Evolutionary conservation across 306 rosid species (phyloP), one percentile per base, ranked within the genome.

Genomic region (Cicer chorassanicum): DNA sequence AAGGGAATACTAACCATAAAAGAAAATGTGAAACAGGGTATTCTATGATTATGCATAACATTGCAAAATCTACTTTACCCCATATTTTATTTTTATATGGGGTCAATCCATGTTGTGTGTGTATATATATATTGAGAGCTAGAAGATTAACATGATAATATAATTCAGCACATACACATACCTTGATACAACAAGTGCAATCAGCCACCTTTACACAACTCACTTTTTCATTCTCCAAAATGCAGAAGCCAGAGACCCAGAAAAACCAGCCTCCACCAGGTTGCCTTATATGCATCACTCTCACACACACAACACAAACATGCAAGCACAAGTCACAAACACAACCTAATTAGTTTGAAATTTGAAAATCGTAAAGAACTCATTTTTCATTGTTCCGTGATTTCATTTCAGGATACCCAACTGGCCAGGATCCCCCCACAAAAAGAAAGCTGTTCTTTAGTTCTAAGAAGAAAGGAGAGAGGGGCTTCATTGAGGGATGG

Each of bases 401-500:
- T 88, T 82, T 71, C 84, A 54, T 88, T 82, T 71, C 84, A 88
- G 96, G 97, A 68, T 88, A 88, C 80, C 97, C 97, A 57, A 80
- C 88, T 3, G 79, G 36, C 9, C 66, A 81, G 71, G 72, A 89
- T 77, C 88, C 87, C 4, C 87, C 84, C 24, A 7, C 84, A 34
- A 82, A 40, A 75, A 81, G 82, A 76, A 80, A 82, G 87, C 64
- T 80, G 8, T 51, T 83, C 69, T 13, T 63, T 1, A n/a, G 74
- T 9, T 14, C 86, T 0, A 88, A 80, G 86, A 88, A 75, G 79
- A 88, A 79, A 82, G 97, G 96, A 64, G 93, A 92, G 3, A 84
- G 93, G 51, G 84, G 96, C 69, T 92, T 89, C 87, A 83, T 89
- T 40, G 96, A 92, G 76, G 97, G 97, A 82, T 92, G 97, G 97